Evolutionary conservation across 805 yeast genomes (phyloP).

Genomic region (Millerago galiae): DNA sequence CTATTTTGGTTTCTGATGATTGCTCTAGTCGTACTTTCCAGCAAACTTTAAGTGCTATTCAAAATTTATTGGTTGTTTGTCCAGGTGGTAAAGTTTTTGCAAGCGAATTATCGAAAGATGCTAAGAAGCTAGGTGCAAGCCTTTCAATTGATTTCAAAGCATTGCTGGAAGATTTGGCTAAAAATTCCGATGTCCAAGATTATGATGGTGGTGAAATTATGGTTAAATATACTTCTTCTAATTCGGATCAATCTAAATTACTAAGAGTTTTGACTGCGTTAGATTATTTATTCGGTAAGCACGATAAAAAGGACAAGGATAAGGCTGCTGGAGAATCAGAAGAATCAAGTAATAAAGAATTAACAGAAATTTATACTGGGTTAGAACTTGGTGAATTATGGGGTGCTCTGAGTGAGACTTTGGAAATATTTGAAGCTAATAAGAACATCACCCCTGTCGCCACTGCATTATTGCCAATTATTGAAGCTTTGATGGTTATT

Average conservation of each 20-base stretch:
- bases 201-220: conserved; percentile 50
- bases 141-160: conserved; percentile 9
- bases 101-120: conserved; percentile 55
- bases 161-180: conserved; percentile 39
- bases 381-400: conserved; percentile 74
- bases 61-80: conserved; percentile 56
- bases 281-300: conserved; percentile 60
- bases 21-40: conserved; percentile 83
- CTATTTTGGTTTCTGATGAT: conserved; percentile 70
- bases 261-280: conserved; percentile 80
- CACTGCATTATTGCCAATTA: conserved; percentile 74
- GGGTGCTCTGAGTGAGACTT: conserved; percentile 75
- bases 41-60: conserved; percentile 76
- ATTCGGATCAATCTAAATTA: conserved; percentile 86
- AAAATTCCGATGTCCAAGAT: conserved; percentile 34
- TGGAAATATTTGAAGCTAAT: conserved; percentile 55
- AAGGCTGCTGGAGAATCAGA: conserved; percentile 18
- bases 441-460: conserved; percentile 58
- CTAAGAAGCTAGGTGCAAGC: conserved; percentile 46
- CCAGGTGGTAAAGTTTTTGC: conserved; percentile 63
- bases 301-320: conserved; percentile 8
- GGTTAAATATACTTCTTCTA: conserved; percentile 65
- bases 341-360: conserved; percentile 30
- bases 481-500: conserved; percentile 94
- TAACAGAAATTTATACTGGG: conserved; percentile 56